Conservation (phyloP, 2,329 filamentous ascomycete species). For the Pezicula rhizophila region DNA sequence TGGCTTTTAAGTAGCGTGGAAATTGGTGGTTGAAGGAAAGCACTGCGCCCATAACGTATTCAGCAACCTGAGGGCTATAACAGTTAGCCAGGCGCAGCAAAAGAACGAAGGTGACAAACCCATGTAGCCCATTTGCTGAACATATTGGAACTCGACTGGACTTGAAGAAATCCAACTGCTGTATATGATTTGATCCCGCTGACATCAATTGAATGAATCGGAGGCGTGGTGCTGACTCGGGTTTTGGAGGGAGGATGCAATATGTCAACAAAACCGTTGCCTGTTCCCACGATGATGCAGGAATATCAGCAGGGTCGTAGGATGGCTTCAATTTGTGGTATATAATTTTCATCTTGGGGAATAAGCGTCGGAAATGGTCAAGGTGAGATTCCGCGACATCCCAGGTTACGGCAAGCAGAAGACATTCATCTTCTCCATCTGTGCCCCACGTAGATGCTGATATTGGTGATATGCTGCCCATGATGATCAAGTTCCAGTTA, state of each 20-base stretch:
- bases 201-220: slow-evolving; percentile 39
- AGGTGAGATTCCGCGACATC: slow-evolving; percentile 13
- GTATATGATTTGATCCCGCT: slow-evolving; percentile 39
- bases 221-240: slow-evolving; percentile 28
- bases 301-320: neutral
- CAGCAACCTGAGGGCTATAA: slow-evolving; percentile 32
- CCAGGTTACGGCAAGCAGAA: no score
- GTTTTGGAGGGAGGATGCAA: slow-evolving; percentile 27
- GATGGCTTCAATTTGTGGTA: slow-evolving; percentile 23
- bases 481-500: no score
- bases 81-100: neutral
- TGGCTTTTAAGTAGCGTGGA: slow-evolving; percentile 22
- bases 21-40: slow-evolving; percentile 30
- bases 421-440: no score
- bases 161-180: slow-evolving; percentile 28
- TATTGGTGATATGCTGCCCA: no score
- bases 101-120: slow-evolving; percentile 27
- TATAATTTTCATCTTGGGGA: slow-evolving; percentile 33
- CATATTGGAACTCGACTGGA: slow-evolving; percentile 32
- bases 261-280: slow-evolving; percentile 33
- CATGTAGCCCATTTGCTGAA: slow-evolving; percentile 35
- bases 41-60: slow-evolving; percentile 34
- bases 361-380: slow-evolving; percentile 25
- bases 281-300: slow-evolving; percentile 30
- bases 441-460: no score